Evolutionary conservation across 1,284 basidiomycete genomes (phyloP), one percentile per base, ranked within the genome.

Genomic region (Omphalotus olearius): DNA sequence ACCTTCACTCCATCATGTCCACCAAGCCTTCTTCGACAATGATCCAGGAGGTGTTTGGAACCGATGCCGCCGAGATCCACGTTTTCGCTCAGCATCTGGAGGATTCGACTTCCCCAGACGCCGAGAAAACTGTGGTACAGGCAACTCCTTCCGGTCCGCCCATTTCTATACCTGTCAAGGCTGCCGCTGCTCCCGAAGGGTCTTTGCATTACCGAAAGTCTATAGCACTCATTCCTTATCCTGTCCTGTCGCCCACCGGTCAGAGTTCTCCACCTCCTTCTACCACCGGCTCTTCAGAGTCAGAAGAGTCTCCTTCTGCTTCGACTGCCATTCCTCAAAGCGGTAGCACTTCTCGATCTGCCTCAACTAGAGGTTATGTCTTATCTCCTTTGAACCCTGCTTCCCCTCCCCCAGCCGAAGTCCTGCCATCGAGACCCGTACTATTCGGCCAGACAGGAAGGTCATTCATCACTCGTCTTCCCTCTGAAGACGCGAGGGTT

Each of bases 371-470:
- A 30, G 38, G 38, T 2, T 6, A 26, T 25, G 43, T 45, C 4
- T 45, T 25, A 9, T 45, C 43, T n/a, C 43, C 43, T 28, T 25
- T 45, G 14, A 45, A 45, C 43, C 43, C 43, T 13, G 9, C 43
- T 6, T 30, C 43, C 4, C 30, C 43, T 7, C 2, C 23, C 16
- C 14, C 25, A 10, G 25, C 43, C 2, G 16, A 25, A 10, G 14
- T 30, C n/a, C 5, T 45, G 5, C 7, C 25, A 16, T 30, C 43
- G 14, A 45, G 26, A 14, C 43, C 25, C 14, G n/a, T 30, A 10
- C 2, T 10, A 5, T 23, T 23, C 9, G 20, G 20, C 5, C 23
- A 23, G 13, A 4, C 13, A 4, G 43, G 25, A n/a, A 6, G 43
- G 16, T 30, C 43, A 14, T 16, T 26, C 13, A 16, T 28, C 13